A percentile compares a stretch with the other conserved stretches of the same genome.
Evolutionary conservation across 2,329 filamentous ascomycete species (phyloP).

Genomic region (Lecanosticta acicola): DNA sequence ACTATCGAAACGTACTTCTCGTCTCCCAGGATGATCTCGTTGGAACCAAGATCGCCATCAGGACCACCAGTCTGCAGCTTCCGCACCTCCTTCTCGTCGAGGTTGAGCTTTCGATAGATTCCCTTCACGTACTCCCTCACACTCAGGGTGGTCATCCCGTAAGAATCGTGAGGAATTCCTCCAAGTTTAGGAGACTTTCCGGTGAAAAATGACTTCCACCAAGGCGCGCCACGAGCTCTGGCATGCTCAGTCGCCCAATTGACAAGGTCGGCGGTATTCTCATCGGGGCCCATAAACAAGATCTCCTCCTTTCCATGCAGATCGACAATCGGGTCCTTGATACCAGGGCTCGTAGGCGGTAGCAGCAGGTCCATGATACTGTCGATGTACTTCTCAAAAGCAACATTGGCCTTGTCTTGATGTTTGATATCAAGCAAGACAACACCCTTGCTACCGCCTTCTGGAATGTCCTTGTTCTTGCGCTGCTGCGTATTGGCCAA

Average conservation of each 20-base stretch:
- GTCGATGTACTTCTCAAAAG: constrained; percentile 99
- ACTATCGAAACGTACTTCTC: constrained; percentile 94
- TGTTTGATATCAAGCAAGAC: constrained; percentile 89
- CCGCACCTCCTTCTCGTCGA: constrained; percentile 75
- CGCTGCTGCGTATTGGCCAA: constrained; percentile 97
- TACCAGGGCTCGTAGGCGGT: constrained; percentile 83
- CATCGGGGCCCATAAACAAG: constrained; percentile 95
- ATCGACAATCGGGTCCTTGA: constrained; percentile 98
- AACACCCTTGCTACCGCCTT: constrained; percentile 96
- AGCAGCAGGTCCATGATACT: constrained; percentile 93
- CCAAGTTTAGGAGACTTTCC: constrained; percentile 95
- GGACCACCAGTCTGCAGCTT: constrained; percentile 98
- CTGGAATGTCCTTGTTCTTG: constrained; percentile 99
- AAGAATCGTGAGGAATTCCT: constrained; percentile 90
- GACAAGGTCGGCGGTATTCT: constrained; percentile 96
- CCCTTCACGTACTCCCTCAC: constrained; percentile 94
- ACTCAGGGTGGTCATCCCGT: constrained; percentile 96
- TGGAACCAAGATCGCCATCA: constrained; percentile 92
- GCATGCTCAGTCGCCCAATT: constrained; percentile 99
- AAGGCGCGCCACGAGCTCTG: constrained; percentile 76
- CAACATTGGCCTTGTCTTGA: constrained; percentile 85
- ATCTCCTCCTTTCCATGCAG: constrained; percentile 93
- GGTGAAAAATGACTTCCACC: constrained; percentile 99
- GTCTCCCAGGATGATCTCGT: constrained; percentile 92
- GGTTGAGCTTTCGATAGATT: constrained; percentile 91